These are phyloP conservation scores for Gaeumannomyces tritici DNA, from an alignment of 2,329 filamentous ascomycete genomes.

Conservation along the genomic window DNA sequence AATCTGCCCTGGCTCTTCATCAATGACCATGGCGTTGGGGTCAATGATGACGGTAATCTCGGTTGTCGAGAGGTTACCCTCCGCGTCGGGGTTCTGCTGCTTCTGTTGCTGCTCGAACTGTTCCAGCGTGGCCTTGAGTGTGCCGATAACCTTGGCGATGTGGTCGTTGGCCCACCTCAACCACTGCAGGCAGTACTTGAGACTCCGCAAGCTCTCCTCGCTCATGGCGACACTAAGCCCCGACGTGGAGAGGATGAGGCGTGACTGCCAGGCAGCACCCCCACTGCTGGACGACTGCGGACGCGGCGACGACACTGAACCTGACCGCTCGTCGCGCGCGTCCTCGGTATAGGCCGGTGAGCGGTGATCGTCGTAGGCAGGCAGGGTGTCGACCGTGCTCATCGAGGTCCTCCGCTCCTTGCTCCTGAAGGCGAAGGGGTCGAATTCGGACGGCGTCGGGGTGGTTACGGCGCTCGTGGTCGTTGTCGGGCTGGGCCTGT, in stretches of 20 bases:
- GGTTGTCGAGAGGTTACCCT: background rate
- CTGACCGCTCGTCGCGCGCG: slow-evolving; percentile 18
- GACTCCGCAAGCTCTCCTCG: slow-evolving; percentile 71
- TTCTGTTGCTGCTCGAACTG: slow-evolving; percentile 56
- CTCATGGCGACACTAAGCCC: slow-evolving; percentile 87
- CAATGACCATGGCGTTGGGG: background rate
- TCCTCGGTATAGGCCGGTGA: slow-evolving; percentile 67
- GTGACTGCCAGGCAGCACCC: slow-evolving; percentile 57
- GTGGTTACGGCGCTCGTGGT: background rate
- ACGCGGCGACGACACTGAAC: slow-evolving; percentile 9
- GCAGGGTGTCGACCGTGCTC: slow-evolving; percentile 65
- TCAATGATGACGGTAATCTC: slow-evolving; percentile 10
- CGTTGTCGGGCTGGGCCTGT: slow-evolving; percentile 2
- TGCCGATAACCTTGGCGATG: slow-evolving; percentile 64
- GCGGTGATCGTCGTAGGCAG: slow-evolving; percentile 72
- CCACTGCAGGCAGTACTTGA: slow-evolving; percentile 78
- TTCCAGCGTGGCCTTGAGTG: slow-evolving; percentile 65
- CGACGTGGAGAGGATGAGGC: slow-evolving; percentile 82
- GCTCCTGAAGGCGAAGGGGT: slow-evolving; percentile 13
- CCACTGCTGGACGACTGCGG: slow-evolving; percentile 2
- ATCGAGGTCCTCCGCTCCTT: slow-evolving; percentile 49
- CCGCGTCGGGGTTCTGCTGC: slow-evolving; percentile 9
- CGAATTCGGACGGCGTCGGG: slow-evolving; percentile 8
- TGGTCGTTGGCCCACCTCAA: slow-evolving; percentile 74
- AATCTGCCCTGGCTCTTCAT: slow-evolving; percentile 11